Evolutionary conservation across 805 yeast species (phyloP).

Genomic region (Metschnikowia reukaufii): DNA sequence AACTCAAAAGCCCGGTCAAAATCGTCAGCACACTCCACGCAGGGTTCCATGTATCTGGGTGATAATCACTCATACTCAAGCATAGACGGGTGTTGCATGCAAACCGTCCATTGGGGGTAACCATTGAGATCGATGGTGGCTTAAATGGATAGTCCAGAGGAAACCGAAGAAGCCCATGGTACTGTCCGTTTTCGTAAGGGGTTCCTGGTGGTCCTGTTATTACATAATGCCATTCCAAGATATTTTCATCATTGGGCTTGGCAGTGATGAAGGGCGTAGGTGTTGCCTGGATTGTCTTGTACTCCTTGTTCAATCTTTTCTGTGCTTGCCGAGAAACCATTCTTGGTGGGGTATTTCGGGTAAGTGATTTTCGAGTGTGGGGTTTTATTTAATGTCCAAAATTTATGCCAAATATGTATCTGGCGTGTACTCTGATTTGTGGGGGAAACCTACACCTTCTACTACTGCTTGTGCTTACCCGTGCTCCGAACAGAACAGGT

Average conservation of each 20-base stretch:
- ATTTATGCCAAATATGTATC: too few species aligned
- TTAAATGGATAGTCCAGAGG: slow-evolving; percentile 87
- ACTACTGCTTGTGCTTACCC: too few species aligned
- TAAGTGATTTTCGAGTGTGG: too few species aligned
- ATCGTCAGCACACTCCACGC: slow-evolving; percentile 94
- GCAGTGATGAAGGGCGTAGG: slow-evolving; percentile 88
- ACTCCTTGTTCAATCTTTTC: slow-evolving; percentile 70
- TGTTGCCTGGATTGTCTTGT: slow-evolving; percentile 67
- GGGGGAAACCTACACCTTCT: too few species aligned
- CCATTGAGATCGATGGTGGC: slow-evolving; percentile 87
- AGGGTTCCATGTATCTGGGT: slow-evolving; percentile 95
- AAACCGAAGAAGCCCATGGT: slow-evolving; percentile 82
- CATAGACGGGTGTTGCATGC: slow-evolving; percentile 79
- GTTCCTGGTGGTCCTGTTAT: slow-evolving; percentile 91
- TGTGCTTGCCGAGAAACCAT: slow-evolving; percentile 46
- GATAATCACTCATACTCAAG: slow-evolving; percentile 90
- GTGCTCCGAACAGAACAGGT: too few species aligned
- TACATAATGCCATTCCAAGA: slow-evolving; percentile 91
- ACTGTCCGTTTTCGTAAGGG: slow-evolving; percentile 83
- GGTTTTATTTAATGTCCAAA: too few species aligned
- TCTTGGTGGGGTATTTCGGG: not conserved
- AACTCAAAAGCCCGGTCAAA: slow-evolving; percentile 80
- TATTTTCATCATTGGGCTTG: slow-evolving; percentile 82
- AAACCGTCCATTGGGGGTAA: slow-evolving; percentile 89
- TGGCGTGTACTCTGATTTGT: too few species aligned